Conservation (phyloP, 495 filamentous ascomycete species). For the Penicillium odoratum region DNA sequence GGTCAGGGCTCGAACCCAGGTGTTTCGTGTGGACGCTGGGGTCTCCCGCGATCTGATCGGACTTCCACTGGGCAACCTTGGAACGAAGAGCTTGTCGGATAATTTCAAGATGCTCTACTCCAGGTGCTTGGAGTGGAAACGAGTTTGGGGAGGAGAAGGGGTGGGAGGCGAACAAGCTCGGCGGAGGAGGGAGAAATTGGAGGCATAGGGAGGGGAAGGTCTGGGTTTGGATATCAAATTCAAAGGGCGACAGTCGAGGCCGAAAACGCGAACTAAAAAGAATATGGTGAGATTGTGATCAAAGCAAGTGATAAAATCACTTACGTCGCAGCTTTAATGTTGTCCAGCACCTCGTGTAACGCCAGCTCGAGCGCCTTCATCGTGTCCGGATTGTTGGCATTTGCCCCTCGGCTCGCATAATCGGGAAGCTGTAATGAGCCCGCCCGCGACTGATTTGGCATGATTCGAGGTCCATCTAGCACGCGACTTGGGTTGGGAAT, state of each 20-base stretch:
- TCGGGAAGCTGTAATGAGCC: conserved; percentile 53
- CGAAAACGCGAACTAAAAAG: conserved; percentile 31
- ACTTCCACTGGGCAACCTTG: conserved; percentile 63
- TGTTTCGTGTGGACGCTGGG: conserved; percentile 28
- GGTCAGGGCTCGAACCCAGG: conserved; percentile 29
- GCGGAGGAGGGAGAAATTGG: conserved; percentile 74
- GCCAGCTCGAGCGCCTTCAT: conserved; percentile 81
- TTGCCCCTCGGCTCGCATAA: conserved; percentile 59
- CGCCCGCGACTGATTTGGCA: conserved; percentile 43
- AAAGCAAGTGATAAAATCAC: conserved; percentile 15
- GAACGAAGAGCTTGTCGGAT: conserved; percentile 64
- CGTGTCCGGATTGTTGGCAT: conserved; percentile 65
- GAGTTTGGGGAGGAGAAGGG: conserved; percentile 69
- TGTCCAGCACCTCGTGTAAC: conserved; percentile 74
- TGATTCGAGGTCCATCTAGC: conserved; percentile 38
- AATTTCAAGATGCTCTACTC: conserved; percentile 66
- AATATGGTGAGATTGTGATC: not conserved
- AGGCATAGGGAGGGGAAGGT: conserved; percentile 81
- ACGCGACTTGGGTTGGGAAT: conserved; percentile 51
- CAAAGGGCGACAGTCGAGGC: conserved; percentile 61
- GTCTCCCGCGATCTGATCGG: conserved; percentile 38
- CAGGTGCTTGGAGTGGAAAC: conserved; percentile 74
- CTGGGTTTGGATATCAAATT: conserved; percentile 78
- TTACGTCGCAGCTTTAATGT: conserved; percentile 79
- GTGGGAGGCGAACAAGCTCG: conserved; percentile 69